These are phyloP conservation scores for Alnus rubra DNA, from an alignment of 306 rosid genomes.

Conservation along the genomic window DNA sequence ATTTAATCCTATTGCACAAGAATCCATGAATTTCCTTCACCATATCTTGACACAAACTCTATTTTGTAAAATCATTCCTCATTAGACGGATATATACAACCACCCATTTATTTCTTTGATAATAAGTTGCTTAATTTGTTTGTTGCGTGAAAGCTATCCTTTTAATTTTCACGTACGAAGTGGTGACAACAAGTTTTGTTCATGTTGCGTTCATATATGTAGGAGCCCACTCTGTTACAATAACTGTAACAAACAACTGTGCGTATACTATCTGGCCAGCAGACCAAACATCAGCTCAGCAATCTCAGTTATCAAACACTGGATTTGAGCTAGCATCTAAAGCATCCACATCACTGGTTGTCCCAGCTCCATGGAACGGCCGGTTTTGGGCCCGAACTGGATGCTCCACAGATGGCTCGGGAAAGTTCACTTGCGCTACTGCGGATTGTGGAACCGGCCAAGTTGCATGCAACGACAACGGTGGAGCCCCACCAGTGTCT, in stretches of 20 bases:
- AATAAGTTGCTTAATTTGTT: too few relatives aligned
- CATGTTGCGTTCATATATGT: background rate
- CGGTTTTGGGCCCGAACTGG: conserved; percentile 40
- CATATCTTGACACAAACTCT: too few relatives aligned
- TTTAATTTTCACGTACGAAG: too few relatives aligned
- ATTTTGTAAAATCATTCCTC: too few relatives aligned
- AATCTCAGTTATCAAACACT: conserved; percentile 30
- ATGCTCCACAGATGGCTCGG: conserved; percentile 28
- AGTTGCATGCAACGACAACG: conserved; percentile 37
- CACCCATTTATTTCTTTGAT: too few relatives aligned
- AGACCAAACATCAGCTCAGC: conserved; percentile 23
- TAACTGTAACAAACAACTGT: conserved; percentile 38
- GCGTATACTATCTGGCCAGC: conserved; percentile 40
- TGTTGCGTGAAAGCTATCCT: too few relatives aligned
- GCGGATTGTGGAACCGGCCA: conserved; percentile 41
- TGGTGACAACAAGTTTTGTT: background rate
- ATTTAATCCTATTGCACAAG: too few relatives aligned
- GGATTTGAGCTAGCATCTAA: conserved; percentile 32
- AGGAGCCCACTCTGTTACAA: conserved; percentile 21
- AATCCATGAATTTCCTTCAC: too few relatives aligned
- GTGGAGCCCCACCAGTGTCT: conserved; percentile 42
- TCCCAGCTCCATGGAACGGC: conserved; percentile 39
- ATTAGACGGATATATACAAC: too few relatives aligned
- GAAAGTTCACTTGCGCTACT: conserved; percentile 36
- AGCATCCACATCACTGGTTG: background rate